phyloP scores from a whole-genome alignment of 768 basidiomycete genomes.

The Tulasnella sp. region DNA sequence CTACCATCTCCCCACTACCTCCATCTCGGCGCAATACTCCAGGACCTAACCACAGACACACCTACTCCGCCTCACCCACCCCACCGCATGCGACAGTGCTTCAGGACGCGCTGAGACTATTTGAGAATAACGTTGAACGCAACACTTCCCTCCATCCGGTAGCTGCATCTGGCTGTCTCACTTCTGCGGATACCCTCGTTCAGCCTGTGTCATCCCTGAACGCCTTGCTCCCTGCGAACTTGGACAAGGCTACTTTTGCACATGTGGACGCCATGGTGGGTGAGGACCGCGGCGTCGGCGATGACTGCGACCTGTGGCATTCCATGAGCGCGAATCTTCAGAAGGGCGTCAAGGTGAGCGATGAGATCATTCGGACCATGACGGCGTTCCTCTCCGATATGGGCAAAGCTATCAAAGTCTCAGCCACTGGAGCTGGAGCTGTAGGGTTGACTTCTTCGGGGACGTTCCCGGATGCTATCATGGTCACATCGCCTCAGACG shows the following conservation, averaged over 20 bases:
- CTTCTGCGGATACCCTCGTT: slow-evolving; percentile 52
- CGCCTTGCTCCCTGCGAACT: slow-evolving; percentile 43
- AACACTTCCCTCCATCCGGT: slow-evolving; percentile 25
- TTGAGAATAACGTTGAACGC: slow-evolving; percentile 54
- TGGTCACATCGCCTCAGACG: too few species aligned
- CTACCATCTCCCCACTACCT: too few species aligned
- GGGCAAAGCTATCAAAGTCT: slow-evolving; percentile 55
- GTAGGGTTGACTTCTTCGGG: too few species aligned
- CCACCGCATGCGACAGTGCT: too few species aligned
- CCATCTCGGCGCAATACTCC: too few species aligned
- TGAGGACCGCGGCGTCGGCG: slow-evolving; percentile 30
- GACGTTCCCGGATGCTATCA: too few species aligned
- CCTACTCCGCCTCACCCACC: too few species aligned
- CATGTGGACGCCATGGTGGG: slow-evolving; percentile 65
- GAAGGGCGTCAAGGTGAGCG: slow-evolving; percentile 58
- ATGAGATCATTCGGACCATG: slow-evolving; percentile 65
- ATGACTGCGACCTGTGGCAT: slow-evolving; percentile 52
- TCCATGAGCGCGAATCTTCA: slow-evolving; percentile 59
- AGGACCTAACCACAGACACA: too few species aligned
- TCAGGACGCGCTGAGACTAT: slow-evolving; percentile 55
- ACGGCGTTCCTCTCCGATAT: slow-evolving; percentile 68
- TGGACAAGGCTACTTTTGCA: slow-evolving; percentile 50
- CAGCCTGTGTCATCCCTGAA: slow-evolving; percentile 58
- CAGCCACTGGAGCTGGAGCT: too few species aligned
- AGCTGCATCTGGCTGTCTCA: slow-evolving; percentile 42